Percentiles rank a stretch among this genome's conserved stretches.
Evolutionary conservation across 2,329 filamentous ascomycete species (phyloP).

Genomic region (Lojkania enalia): DNA sequence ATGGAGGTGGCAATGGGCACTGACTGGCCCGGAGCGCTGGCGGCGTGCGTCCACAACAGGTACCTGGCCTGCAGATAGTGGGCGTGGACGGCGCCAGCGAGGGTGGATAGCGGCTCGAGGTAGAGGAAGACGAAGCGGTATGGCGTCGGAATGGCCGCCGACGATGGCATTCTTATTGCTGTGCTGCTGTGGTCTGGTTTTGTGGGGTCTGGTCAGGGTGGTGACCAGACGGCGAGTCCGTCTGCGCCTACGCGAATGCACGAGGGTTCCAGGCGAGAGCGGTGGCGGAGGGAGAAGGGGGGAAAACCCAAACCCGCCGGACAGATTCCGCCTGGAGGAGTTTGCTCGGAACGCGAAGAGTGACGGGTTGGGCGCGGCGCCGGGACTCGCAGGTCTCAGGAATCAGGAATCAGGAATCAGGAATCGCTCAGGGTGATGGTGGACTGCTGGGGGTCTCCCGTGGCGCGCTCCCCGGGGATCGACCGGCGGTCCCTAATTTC

Average conservation of each 20-base stretch:
- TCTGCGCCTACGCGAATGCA: too few species aligned
- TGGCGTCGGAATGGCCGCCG: conserved; percentile 57
- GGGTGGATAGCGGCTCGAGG: conserved; percentile 64
- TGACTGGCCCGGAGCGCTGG: conserved; percentile 51
- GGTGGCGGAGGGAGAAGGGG: too few species aligned
- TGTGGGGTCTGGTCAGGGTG: not conserved
- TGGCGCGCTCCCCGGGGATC: not conserved
- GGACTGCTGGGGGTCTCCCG: too few species aligned
- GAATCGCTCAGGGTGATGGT: too few species aligned
- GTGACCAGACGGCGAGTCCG: not conserved
- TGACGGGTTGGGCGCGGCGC: too few species aligned
- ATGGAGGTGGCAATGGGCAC: conserved; percentile 66
- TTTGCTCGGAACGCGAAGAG: too few species aligned
- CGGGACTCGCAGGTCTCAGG: too few species aligned
- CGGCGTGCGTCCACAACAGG: conserved; percentile 64
- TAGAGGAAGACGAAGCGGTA: conserved; percentile 77
- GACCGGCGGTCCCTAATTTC: too few species aligned
- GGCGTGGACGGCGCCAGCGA: conserved; percentile 59
- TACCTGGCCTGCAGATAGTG: conserved; percentile 59
- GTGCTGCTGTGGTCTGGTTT: not conserved
- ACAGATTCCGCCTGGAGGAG: too few species aligned
- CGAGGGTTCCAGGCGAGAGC: too few species aligned
- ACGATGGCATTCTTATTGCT: conserved; percentile 9
- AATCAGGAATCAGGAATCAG: too few species aligned
- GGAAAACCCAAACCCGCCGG: too few species aligned